These are phyloP conservation scores for Gossypium laxum DNA, from an alignment of 441 rosid genomes.

Conservation along the genomic window DNA sequence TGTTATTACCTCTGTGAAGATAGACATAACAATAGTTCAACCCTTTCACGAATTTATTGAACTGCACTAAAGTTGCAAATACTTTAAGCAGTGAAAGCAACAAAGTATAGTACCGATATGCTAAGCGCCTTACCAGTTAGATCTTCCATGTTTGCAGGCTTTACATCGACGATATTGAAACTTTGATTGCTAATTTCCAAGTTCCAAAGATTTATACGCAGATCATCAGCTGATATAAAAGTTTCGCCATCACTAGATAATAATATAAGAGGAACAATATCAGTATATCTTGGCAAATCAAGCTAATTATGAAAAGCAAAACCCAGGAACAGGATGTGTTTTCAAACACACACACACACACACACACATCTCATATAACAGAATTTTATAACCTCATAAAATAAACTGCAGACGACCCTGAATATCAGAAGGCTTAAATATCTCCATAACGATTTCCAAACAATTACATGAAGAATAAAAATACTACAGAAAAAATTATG, in stretches of 20 bases:
- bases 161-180: conserved; percentile 88
- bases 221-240: conserved; percentile 88
- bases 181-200: conserved; percentile 90
- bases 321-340: not conserved
- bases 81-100: not conserved
- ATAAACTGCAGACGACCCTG: not conserved
- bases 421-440: not conserved
- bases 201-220: conserved; percentile 94
- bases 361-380: not conserved
- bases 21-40: not conserved
- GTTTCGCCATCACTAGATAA: conserved; percentile 81
- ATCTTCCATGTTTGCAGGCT: conserved; percentile 95
- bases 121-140: conserved; percentile 53
- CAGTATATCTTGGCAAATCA: not conserved
- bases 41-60: not conserved
- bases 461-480: not conserved
- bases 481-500: not conserved
- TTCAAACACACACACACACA: not conserved
- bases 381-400: not conserved
- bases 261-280: not conserved
- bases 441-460: not conserved
- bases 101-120: not conserved
- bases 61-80: not conserved
- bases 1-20: conserved; percentile 84
- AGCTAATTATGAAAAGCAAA: conserved; percentile 9